Conservation (phyloP, 306 rosid species). For the Oxytropis ochrocephala region DNA sequence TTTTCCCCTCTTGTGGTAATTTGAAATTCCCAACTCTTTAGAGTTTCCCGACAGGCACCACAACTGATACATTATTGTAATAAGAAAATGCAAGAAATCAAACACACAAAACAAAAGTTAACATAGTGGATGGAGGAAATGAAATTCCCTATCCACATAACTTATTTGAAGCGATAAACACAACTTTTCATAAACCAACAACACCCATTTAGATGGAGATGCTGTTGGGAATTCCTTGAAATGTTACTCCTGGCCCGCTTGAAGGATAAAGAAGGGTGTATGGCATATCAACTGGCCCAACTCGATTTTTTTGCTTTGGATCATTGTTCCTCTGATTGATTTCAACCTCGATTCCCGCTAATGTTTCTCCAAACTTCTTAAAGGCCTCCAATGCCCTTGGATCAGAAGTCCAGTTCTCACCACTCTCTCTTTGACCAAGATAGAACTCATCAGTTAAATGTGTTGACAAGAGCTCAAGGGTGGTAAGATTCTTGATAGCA, state of each 20-base stretch:
- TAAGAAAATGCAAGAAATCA: neutral
- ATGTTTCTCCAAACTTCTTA: conserved; percentile 32
- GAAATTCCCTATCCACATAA: neutral
- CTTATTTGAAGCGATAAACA: neutral
- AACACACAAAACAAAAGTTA: neutral
- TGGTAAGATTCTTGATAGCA: too few relatives aligned
- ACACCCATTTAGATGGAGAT: conserved; percentile 31
- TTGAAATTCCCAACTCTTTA: too few relatives aligned
- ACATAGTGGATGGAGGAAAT: neutral
- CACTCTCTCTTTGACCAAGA: conserved; percentile 33
- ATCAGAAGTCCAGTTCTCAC: neutral
- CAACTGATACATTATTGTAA: neutral
- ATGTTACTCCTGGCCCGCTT: conserved; percentile 47
- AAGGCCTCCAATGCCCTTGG: conserved; percentile 11
- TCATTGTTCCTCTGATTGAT: neutral
- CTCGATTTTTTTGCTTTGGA: conserved; percentile 22
- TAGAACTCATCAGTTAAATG: conserved; percentile 22
- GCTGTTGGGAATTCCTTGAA: conserved; percentile 67
- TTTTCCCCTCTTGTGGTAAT: too few relatives aligned
- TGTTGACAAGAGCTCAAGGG: too few relatives aligned
- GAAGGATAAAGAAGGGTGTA: conserved; percentile 60
- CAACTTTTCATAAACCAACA: neutral
- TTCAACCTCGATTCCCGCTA: conserved; percentile 23
- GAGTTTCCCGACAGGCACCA: too few relatives aligned
- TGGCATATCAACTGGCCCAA: conserved; percentile 40